Evolutionary conservation across 371 early-diverging fungal genomes (phyloP).

Genomic region (Capniomyces stellatus): DNA sequence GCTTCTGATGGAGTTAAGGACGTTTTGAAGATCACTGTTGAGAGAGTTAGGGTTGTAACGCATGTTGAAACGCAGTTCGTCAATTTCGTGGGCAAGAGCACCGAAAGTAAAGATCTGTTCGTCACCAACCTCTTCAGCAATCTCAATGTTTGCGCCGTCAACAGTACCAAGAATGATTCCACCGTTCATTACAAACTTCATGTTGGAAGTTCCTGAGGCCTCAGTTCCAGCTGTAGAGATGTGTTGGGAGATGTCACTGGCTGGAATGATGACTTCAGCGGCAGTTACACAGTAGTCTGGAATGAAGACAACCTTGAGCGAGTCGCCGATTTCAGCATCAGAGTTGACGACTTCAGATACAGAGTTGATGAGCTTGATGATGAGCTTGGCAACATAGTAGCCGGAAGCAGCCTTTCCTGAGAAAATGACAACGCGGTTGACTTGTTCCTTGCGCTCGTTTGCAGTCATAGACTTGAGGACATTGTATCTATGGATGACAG

Average conservation of each 20-base stretch:
- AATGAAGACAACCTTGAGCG: constrained; percentile 78
- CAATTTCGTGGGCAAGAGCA: constrained; percentile 63
- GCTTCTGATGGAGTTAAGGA: constrained; percentile 48
- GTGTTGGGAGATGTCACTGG: constrained; percentile 84
- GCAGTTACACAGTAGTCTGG: constrained; percentile 88
- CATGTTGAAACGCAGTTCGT: constrained; percentile 69
- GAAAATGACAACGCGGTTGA: constrained; percentile 64
- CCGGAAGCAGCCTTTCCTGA: constrained; percentile 81
- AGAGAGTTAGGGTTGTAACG: constrained; percentile 50
- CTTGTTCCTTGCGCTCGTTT: constrained; percentile 35
- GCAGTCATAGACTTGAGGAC: constrained; percentile 47
- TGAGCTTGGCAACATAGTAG: constrained; percentile 86
- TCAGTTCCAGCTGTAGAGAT: constrained; percentile 91
- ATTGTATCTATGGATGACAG: constrained; percentile 75
- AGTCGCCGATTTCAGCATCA: constrained; percentile 46
- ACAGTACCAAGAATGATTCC: constrained; percentile 77
- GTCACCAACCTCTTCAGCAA: constrained; percentile 76
- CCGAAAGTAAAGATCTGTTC: constrained; percentile 92
- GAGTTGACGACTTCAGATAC: constrained; percentile 67
- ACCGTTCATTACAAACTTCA: constrained; percentile 93
- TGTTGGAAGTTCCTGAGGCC: constrained; percentile 93
- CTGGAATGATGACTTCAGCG: constrained; percentile 77
- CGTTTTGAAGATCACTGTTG: constrained; percentile 50
- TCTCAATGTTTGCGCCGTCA: constrained; percentile 88
- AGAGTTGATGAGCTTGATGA: constrained; percentile 87